A percentile compares a stretch with the other conserved stretches of the same genome.
Evolutionary conservation across 1,284 basidiomycete species (phyloP).

Genomic region (Stygiomarasmius scandens): DNA sequence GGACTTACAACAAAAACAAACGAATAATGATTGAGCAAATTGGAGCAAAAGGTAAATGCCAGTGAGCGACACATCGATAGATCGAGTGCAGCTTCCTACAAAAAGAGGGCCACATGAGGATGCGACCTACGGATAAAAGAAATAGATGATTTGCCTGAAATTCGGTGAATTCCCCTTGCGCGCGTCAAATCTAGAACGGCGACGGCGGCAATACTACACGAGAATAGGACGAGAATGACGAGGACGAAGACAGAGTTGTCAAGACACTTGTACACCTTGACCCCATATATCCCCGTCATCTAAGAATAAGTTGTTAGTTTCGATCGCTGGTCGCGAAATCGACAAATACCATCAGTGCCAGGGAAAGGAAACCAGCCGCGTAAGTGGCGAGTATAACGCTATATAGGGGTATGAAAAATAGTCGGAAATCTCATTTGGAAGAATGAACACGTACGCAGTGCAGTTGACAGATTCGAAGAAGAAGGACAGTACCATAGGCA

Average conservation of each 20-base stretch:
- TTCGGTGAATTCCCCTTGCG: conserved; percentile 40
- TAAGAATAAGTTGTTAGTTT: conserved; percentile 25
- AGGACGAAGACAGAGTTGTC: conserved; percentile 58
- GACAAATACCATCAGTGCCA: conserved; percentile 46
- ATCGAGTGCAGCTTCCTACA: conserved; percentile 42
- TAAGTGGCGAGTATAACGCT: conserved; percentile 45
- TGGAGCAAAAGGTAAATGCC: conserved; percentile 52
- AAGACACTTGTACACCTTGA: conserved; percentile 69
- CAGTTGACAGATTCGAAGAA: conserved; percentile 42
- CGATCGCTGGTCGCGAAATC: neutral
- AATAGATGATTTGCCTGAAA: conserved; percentile 46
- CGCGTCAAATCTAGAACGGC: conserved; percentile 46
- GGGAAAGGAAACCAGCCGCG: conserved; percentile 41
- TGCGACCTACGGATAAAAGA: conserved; percentile 7
- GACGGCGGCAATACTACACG: conserved; percentile 42
- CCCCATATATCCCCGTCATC: conserved; percentile 65
- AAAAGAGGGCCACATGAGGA: neutral
- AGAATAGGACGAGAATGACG: conserved; percentile 42
- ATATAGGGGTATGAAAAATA: conserved; percentile 1
- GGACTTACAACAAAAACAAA: conserved; percentile 63
- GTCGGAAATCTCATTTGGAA: conserved; percentile 17
- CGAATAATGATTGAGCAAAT: conserved; percentile 56
- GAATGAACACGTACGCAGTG: conserved; percentile 29
- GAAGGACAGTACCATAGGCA: conserved; percentile 48
- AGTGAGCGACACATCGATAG: conserved; percentile 38